Base-by-base conservation (phyloP, 768 basidiomycete genomes). In the Mycena galopus region DNA sequence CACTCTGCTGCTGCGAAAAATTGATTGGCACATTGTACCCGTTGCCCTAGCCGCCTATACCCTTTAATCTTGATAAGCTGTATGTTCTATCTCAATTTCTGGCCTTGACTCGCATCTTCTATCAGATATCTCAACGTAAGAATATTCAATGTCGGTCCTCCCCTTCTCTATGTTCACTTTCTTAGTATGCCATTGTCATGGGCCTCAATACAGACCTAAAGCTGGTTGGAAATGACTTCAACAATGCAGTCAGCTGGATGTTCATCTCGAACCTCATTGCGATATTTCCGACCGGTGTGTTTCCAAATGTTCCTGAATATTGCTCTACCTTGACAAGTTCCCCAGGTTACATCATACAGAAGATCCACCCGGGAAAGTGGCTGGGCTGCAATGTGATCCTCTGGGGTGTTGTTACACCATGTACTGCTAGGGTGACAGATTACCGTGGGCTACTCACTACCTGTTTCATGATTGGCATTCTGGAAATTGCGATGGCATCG, bases 311-410 rank as follows among this genome's bases (percentile, higher is more conserved):
- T 66, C 39, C 12, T 5, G n/a, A 27, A 6, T 32, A 29, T 53
- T 21, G 23, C 14, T 21, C 21, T 27, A 2, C 8, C 39, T 12
- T 44, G 23, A 64, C 30, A 12, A 25, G 23, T 29, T 7, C 23
- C 23, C 27, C 44, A 75, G 74, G 71, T 27, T 75, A 72, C 64
- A 75, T 75, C 53, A 65, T 75, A 33, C 74, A 75, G 39, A 72
- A 75, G 51, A 71, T 75, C 2, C 71, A 64, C 11, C 74, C 67
- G 3, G 74, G 71, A 53, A 75, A 75, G 29, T 75, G 74, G 74
- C 47, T 75, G 10, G 74, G 71, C 50, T n/a, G 66, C 32, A 75
- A 75, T 56, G 23, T 75, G 3, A 65, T 75, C 2, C 56, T 72
- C 12, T 75, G 74, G 74, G 74, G 74, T 17, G 60, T 72, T 30